Percentiles rank a stretch among this genome's conserved stretches.
Conservation (phyloP, 1,284 basidiomycete genomes). For the Mycena sp. region DNA sequence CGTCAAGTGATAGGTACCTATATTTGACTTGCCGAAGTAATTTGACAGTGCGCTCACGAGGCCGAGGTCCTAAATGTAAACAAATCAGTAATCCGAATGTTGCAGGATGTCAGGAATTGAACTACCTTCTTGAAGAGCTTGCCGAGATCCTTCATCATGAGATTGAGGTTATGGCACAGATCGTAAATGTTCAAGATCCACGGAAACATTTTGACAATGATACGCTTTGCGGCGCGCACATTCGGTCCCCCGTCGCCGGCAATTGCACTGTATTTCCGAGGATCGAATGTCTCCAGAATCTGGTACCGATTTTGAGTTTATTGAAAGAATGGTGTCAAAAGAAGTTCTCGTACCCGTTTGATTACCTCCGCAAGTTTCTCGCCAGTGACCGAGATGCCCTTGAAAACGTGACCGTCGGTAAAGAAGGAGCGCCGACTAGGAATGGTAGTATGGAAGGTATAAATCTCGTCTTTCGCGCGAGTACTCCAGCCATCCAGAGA, state of each 20-base stretch:
- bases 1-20: neutral
- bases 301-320: neutral
- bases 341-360: neutral
- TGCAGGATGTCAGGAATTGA: too few relatives aligned
- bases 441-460: slow-evolving; percentile 17
- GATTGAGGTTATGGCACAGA: slow-evolving; percentile 30
- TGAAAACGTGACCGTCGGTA: slow-evolving; percentile 30
- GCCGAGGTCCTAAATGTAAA: slow-evolving; percentile 8
- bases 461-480: slow-evolving; percentile 20
- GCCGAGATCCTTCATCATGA: slow-evolving; percentile 34
- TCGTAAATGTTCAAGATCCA: slow-evolving; percentile 37
- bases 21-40: neutral
- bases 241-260: slow-evolving; percentile 35
- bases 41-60: slow-evolving; percentile 6
- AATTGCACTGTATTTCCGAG: slow-evolving; percentile 24
- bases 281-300: neutral
- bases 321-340: neutral
- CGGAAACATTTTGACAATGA: slow-evolving; percentile 8
- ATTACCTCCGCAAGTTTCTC: slow-evolving; percentile 5
- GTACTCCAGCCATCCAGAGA: slow-evolving; percentile 23
- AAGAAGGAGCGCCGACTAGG: slow-evolving; percentile 28
- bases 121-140: slow-evolving; percentile 29
- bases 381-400: slow-evolving; percentile 32
- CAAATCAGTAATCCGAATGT: too few relatives aligned
- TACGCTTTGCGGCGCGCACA: slow-evolving; percentile 27